phyloP scores from a whole-genome alignment of 257 asterid genomes.

The Eucommia ulmoides region DNA sequence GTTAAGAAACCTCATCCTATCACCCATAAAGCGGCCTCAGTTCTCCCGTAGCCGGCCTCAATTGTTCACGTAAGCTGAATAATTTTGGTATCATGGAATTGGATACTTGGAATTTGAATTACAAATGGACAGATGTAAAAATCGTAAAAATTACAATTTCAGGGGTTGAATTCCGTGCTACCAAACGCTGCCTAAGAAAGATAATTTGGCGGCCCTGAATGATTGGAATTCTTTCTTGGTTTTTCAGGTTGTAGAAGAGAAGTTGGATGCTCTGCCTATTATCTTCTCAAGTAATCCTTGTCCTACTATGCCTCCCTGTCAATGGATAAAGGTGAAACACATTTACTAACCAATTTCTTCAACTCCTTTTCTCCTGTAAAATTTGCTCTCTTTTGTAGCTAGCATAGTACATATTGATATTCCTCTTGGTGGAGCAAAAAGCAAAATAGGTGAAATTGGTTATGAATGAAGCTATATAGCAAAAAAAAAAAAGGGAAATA shows the following conservation, averaged over 20 bases:
- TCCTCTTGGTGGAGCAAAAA: neutral
- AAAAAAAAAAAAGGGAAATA: no score
- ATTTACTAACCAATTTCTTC: neutral
- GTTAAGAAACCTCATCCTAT: constrained; percentile 67
- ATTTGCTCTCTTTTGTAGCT: neutral
- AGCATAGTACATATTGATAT: neutral
- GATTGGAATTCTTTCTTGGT: constrained; percentile 4
- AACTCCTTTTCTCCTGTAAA: neutral
- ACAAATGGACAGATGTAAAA: no score
- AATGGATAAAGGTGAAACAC: neutral
- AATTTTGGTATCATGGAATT: neutral
- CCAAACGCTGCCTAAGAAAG: no score
- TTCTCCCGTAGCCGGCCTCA: constrained; percentile 66
- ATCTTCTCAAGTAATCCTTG: neutral
- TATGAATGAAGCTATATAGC: no score
- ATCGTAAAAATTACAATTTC: no score
- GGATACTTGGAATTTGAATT: neutral
- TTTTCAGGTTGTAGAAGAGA: constrained; percentile 24
- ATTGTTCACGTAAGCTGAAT: constrained; percentile 56
- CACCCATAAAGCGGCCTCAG: constrained; percentile 87
- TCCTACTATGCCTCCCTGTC: neutral
- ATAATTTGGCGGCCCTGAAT: no score
- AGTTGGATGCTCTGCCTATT: neutral
- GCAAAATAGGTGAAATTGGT: neutral
- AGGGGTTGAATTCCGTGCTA: no score